Evolutionary conservation across 169 alveolate species (phyloP).

Genomic region (Plasmodium vivax): DNA sequence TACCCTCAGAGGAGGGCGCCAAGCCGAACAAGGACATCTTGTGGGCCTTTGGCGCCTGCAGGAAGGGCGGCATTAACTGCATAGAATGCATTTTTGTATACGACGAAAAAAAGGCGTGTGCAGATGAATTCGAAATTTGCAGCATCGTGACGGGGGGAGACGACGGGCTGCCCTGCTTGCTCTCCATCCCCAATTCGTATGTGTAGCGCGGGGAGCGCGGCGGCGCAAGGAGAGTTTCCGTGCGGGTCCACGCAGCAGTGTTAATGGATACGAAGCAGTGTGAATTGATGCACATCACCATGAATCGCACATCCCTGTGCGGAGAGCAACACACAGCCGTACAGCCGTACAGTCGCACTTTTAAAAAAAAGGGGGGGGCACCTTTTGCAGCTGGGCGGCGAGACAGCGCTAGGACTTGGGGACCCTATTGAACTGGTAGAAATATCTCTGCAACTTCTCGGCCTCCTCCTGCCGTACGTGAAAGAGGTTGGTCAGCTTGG

Average conservation of each 20-base stretch:
- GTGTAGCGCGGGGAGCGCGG: not conserved
- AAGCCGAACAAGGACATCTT: constrained; percentile 19
- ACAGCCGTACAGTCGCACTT: no score
- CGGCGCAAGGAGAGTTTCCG: not conserved
- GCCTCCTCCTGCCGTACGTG: constrained; percentile 74
- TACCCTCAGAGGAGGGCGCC: not conserved
- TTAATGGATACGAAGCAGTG: no score
- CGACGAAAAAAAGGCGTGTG: constrained; percentile 20
- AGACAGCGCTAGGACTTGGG: constrained; percentile 25
- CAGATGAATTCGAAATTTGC: constrained; percentile 58
- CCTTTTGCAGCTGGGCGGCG: not conserved
- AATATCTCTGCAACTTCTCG: constrained; percentile 66
- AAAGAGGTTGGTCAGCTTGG: constrained; percentile 61
- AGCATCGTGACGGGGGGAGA: constrained; percentile 64
- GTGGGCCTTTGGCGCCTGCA: constrained; percentile 75
- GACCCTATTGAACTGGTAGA: constrained; percentile 67
- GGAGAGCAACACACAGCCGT: not conserved
- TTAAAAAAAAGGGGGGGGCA: not conserved
- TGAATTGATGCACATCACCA: not conserved
- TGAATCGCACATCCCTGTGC: no score
- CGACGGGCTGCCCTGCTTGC: constrained; percentile 67
- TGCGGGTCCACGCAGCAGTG: not conserved
- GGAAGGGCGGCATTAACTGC: constrained; percentile 73
- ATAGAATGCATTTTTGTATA: constrained; percentile 71
- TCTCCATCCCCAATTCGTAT: constrained; percentile 48